Evolutionary conservation across 345 rosid genomes (phyloP), one percentile per base, ranked within the genome.

Genomic region (Pistacia integerrima): DNA sequence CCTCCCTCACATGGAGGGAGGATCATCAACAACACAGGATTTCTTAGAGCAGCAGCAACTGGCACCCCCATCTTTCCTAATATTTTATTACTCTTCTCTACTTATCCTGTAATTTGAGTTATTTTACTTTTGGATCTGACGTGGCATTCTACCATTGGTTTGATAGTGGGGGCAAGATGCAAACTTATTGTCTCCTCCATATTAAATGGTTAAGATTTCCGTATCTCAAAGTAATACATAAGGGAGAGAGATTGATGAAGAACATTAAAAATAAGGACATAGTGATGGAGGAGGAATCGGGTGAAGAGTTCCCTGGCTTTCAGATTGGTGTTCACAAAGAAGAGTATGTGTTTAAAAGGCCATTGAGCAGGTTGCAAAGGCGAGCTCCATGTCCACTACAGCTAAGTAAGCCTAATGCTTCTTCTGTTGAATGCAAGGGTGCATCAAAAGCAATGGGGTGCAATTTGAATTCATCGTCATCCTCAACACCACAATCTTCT

Each of bases 301-400:
- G 81, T 64, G 77, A 69, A 20, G 84, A 83, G 51, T 91, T 93
- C 80, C 91, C 93, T 1, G 94, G 94, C 11, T 91, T 91, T 83
- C 85, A 81, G 80, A 84, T 74, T 51, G 46, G 85, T 61, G 66
- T 72, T 70, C 93, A 87, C 81, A 85, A 83, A 20, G 93, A 91
- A 35, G 91, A 85, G 56, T 25, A 76, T 36, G 84, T 88, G 65
- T 87, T 79, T 84, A 77, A 80, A 64, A 87, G 85, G 83, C 72
- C 89, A 61, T 61, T 84, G 6, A 90, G 86, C 74, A 44, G 92
- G 79, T 74, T 93, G 64, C 89, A 83, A 74, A 88, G 80, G 74
- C 67, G 82, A 78, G 97, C 93, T 73, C 98, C 94, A 13, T n/a
- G 84, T 74, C 97, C 88, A 75, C 86, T 91, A 38, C 86, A 79